phyloP scores from a whole-genome alignment of 2,329 filamentous ascomycete species.

The Triangularia verruculosa region DNA sequence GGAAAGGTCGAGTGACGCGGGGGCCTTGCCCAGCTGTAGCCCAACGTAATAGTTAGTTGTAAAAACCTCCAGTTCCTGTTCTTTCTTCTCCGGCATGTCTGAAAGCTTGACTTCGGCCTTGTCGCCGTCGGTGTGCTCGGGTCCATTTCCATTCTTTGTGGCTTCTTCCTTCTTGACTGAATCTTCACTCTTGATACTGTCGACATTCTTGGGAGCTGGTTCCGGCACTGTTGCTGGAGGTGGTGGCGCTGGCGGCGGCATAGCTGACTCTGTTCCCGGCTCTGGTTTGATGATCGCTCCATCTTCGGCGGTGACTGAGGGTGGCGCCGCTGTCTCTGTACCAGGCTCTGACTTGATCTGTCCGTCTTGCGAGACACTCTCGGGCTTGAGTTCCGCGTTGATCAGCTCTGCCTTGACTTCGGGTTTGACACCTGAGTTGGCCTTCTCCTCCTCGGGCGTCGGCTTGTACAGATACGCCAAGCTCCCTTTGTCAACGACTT shows the following conservation, averaged over 20 bases:
- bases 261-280: neutral
- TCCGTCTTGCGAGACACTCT: slow-evolving; percentile 22
- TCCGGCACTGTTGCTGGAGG: neutral
- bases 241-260: neutral
- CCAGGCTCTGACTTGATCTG: slow-evolving; percentile 2
- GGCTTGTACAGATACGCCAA: slow-evolving; percentile 44
- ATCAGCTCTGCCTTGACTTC: slow-evolving; percentile 39
- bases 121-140: slow-evolving; percentile 8
- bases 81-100: slow-evolving; percentile 27
- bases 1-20: slow-evolving; percentile 72
- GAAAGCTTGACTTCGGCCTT: slow-evolving; percentile 19
- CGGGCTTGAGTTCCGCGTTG: slow-evolving; percentile 32
- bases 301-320: neutral
- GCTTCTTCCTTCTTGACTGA: slow-evolving; percentile 11
- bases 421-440: slow-evolving; percentile 45
- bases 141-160: slow-evolving; percentile 16
- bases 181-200: neutral
- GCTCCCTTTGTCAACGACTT: slow-evolving; percentile 55
- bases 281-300: slow-evolving; percentile 1
- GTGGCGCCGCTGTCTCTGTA: neutral
- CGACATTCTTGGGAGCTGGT: neutral
- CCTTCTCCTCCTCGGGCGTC: slow-evolving; percentile 44
- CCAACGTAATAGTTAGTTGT: slow-evolving; percentile 96
- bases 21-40: slow-evolving; percentile 69
- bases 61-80: slow-evolving; percentile 56